Evolutionary conservation across 176 grass and related monocot genomes (phyloP).

Genomic region (Thalia dealbata): DNA sequence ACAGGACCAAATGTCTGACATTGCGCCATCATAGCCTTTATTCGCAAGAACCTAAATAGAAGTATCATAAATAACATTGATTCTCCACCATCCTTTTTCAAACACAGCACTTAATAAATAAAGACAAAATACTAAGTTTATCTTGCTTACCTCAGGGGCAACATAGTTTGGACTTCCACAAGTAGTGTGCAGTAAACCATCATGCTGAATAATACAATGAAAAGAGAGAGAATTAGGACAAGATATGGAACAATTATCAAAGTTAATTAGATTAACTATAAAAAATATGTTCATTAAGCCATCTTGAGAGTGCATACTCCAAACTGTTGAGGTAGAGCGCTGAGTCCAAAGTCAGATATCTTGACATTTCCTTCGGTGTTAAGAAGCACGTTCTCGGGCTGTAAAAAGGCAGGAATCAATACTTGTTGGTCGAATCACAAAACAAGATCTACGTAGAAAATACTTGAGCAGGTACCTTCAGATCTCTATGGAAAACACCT

Average conservation of each 20-base stretch:
- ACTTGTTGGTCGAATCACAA: no score
- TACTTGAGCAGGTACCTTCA: slow-evolving; percentile 46
- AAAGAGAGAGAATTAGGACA: slow-evolving; percentile 1
- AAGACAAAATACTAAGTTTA: neutral
- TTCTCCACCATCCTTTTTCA: slow-evolving; percentile 1
- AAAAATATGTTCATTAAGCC: neutral
- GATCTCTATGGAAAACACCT: slow-evolving; percentile 83
- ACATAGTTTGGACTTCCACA: slow-evolving; percentile 97
- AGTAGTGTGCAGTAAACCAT: slow-evolving; percentile 88
- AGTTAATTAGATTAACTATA: slow-evolving; percentile 21
- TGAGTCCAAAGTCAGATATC: slow-evolving; percentile 86
- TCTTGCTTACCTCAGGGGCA: slow-evolving; percentile 59
- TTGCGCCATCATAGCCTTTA: slow-evolving; percentile 79
- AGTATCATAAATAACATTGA: slow-evolving; percentile 15
- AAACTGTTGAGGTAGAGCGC: slow-evolving; percentile 71
- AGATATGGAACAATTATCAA: neutral
- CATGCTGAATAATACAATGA: slow-evolving; percentile 39
- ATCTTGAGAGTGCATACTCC: slow-evolving; percentile 32
- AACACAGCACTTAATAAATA: slow-evolving; percentile 4
- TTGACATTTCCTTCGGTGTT: slow-evolving; percentile 95
- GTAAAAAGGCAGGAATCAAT: neutral
- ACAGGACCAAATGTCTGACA: slow-evolving; percentile 91
- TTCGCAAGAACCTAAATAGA: slow-evolving; percentile 64
- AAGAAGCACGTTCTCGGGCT: slow-evolving; percentile 94
- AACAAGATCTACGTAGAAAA: neutral